Base-by-base conservation (phyloP, 1,139 yeast genomes). In the Wickerhamomyces sp. region DNA sequence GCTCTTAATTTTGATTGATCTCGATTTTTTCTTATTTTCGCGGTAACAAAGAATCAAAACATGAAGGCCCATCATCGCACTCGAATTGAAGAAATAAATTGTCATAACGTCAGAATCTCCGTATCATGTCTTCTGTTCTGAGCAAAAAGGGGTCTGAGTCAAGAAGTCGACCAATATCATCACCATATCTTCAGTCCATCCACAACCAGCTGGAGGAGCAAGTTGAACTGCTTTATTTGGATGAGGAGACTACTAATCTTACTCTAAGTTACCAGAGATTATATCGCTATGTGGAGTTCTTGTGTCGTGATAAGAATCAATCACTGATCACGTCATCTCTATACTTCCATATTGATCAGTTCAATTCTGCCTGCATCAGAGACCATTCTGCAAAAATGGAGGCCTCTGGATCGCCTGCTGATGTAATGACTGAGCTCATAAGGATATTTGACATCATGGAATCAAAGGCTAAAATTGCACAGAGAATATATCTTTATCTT, bases 271-370 rank as follows among this genome's bases (percentile, higher is more conserved):
- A 45, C 31, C 55, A 67, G 40, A 60, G 60, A 37, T 56, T 69
- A 10, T 69, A 68, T 51, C 58, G 63, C 35, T 61, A 60, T 18
- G 72, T 67, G 13, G 72, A 68, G 56, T 61, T 62, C 42, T 53
- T 69, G 1, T 66, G 69, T 39, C 56, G 69, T 10, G 65, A 62
- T 40, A 63, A 54, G 38, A 56, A 54, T 37, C 63, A 61, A 9
- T 48, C 58, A 2, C 44, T 41, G n/a, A 46, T 67, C 10, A 52
- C 68, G 45, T 41, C 45, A 10, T 43, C 44, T 26, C 48, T 62
- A 9, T 57, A 46, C 41, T 37, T 39, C 11, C 52, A 52, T 18
- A 40, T 55, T 8, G 43, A 49, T 11, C 13, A 18, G 4, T 43
- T 43, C 32, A 15, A 33, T 3, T 27, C 32, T 10, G 36, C 5